Percentiles rank a stretch among this genome's conserved stretches.
These are phyloP conservation scores for Apiospora marii DNA, from an alignment of 2,329 filamentous ascomycete species.

Conservation along the genomic window DNA sequence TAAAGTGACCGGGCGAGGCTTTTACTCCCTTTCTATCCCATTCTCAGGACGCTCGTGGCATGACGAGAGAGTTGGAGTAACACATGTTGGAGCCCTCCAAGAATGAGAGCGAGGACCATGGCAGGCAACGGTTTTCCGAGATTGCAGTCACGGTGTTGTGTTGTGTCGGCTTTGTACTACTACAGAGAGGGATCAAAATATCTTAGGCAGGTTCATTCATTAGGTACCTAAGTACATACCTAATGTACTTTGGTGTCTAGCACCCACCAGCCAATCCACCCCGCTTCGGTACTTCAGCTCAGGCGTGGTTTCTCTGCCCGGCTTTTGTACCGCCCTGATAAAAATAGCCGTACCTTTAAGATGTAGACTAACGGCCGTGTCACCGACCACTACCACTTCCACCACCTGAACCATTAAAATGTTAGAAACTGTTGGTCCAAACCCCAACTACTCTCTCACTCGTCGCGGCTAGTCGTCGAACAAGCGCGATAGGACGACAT, in stretches of 20 bases:
- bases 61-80: constrained; percentile 7
- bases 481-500: not conserved
- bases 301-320: too few species aligned
- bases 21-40: constrained; percentile 25
- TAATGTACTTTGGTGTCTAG: not conserved
- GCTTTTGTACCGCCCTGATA: not conserved
- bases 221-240: too few species aligned
- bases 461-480: not conserved
- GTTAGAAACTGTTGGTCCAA: too few species aligned
- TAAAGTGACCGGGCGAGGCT: constrained; percentile 40
- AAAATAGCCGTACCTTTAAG: not conserved
- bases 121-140: not conserved
- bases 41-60: constrained; percentile 2
- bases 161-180: not conserved
- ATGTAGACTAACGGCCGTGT: not conserved
- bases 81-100: constrained; percentile 18
- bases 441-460: too few species aligned
- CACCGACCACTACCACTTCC: too few species aligned
- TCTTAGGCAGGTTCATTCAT: too few species aligned
- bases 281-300: not conserved
- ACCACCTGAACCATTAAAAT: too few species aligned
- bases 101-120: not conserved
- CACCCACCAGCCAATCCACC: not conserved
- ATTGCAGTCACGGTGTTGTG: not conserved
- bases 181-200: too few species aligned